A percentile compares a stretch with the other conserved stretches of the same genome.
phyloP scores from a whole-genome alignment of 805 yeast genomes.

The Sugiyamaella lignohabitans region DNA sequence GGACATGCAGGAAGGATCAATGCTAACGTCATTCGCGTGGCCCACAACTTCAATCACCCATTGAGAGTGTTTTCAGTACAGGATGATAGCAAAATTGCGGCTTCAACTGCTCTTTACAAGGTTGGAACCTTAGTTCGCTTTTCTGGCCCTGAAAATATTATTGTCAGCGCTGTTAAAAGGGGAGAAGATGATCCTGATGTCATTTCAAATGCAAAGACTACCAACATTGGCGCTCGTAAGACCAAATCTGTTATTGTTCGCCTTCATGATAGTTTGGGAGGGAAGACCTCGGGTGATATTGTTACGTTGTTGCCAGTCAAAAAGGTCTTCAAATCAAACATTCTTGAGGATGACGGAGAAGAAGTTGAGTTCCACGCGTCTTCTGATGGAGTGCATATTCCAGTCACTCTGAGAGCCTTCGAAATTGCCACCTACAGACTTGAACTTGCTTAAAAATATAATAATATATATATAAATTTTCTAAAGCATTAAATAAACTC shows the following conservation, averaged over 20 bases:
- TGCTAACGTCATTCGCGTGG: conserved; percentile 60
- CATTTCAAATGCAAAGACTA: conserved; percentile 29
- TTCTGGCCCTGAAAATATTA: conserved; percentile 50
- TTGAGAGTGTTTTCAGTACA: conserved; percentile 18
- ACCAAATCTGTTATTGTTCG: conserved; percentile 57
- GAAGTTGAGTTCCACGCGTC: conserved; percentile 5
- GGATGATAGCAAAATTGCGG: conserved; percentile 13
- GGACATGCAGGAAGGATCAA: conserved; percentile 73
- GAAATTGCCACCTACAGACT: conserved; percentile 65
- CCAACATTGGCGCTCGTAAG: conserved; percentile 10
- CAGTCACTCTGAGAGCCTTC: conserved; percentile 59
- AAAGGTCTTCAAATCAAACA: conserved; percentile 42
- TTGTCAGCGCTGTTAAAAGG: conserved; percentile 73
- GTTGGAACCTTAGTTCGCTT: conserved; percentile 22
- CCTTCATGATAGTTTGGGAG: conserved; percentile 85
- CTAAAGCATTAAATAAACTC: conserved; percentile 3
- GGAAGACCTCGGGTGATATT: conserved; percentile 51
- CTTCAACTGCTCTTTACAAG: not conserved
- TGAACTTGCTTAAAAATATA: conserved; percentile 20
- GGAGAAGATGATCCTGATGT: conserved; percentile 68
- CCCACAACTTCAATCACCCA: conserved; percentile 70
- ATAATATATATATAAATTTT: not conserved
- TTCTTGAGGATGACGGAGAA: conserved; percentile 21
- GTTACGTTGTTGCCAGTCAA: conserved; percentile 44
- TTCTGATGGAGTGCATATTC: conserved; percentile 25